These are phyloP conservation scores for Ganoderma meredithae DNA, from an alignment of 1,284 basidiomycete species.

Conservation along the genomic window DNA sequence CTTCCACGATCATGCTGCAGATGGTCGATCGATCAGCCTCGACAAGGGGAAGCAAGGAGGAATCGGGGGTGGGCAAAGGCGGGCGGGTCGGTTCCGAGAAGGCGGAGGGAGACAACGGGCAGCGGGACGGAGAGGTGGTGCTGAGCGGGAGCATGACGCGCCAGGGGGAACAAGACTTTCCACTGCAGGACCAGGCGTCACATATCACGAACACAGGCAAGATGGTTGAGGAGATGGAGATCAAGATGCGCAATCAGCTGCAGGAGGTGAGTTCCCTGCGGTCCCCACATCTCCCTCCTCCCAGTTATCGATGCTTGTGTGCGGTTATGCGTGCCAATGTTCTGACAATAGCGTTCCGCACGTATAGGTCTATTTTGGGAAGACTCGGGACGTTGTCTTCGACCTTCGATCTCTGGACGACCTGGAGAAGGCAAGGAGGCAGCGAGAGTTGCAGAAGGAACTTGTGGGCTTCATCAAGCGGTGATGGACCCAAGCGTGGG, in stretches of 20 bases:
- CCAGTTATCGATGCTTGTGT: neutral
- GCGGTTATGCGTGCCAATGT: neutral
- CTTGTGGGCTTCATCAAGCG: constrained; percentile 90
- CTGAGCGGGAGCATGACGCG: constrained; percentile 97
- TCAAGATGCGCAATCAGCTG: constrained; percentile 96
- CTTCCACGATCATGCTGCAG: constrained; percentile 97
- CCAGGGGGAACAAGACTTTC: constrained; percentile 89
- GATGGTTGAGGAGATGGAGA: constrained; percentile 99
- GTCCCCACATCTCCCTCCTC: neutral
- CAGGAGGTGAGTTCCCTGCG: constrained; percentile 70
- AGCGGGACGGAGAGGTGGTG: constrained; percentile 78
- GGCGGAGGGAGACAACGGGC: constrained; percentile 51
- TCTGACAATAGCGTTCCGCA: neutral
- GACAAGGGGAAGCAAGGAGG: constrained; percentile 47
- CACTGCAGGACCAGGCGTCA: constrained; percentile 77
- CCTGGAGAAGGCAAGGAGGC: constrained; percentile 82
- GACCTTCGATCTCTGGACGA: constrained; percentile 90
- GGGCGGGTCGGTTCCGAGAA: constrained; percentile 38
- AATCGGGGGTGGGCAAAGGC: constrained; percentile 44
- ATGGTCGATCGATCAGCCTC: constrained; percentile 64
- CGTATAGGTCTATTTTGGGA: constrained; percentile 94
- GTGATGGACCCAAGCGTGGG: constrained; percentile 39
- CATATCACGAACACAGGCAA: constrained; percentile 94
- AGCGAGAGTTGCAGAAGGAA: constrained; percentile 92
- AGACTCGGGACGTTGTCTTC: constrained; percentile 94